These are phyloP conservation scores for Ogataea philodendri DNA, from an alignment of 805 yeast genomes.

Conservation along the genomic window DNA sequence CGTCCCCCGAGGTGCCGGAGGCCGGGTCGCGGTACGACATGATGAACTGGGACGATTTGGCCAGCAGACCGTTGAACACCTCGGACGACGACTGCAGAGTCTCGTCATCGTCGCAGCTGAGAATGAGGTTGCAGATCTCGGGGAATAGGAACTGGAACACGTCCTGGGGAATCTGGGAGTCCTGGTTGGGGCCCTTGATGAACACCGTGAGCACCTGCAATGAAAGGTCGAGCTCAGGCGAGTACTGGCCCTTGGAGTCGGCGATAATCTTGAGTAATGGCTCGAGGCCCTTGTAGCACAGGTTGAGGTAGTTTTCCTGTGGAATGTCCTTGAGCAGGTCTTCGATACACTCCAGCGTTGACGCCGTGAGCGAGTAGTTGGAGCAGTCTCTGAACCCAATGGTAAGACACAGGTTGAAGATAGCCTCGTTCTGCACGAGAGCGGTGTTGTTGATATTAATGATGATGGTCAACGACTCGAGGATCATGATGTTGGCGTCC, in stretches of 20 bases:
- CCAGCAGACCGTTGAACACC: constrained; percentile 60
- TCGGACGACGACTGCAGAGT: constrained; percentile 76
- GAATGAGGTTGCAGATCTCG: constrained; percentile 38
- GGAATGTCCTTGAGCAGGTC: constrained; percentile 52
- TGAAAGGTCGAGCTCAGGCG: constrained; percentile 58
- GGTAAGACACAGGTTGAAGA: constrained; percentile 55
- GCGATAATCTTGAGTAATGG: constrained; percentile 41
- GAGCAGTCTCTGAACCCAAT: constrained; percentile 73
- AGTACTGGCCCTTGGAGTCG: constrained; percentile 44
- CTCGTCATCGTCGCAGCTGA: constrained; percentile 65
- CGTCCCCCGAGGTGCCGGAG: constrained; percentile 45
- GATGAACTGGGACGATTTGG: constrained; percentile 38
- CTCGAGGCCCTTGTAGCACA: constrained; percentile 55
- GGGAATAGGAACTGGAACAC: constrained; percentile 46
- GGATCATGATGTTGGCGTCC: constrained; percentile 71
- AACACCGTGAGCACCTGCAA: constrained; percentile 56
- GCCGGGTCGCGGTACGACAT: constrained; percentile 34
- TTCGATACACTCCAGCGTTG: constrained; percentile 67
- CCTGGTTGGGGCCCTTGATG: constrained; percentile 40
- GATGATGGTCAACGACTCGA: constrained; percentile 65
- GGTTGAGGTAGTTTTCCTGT: constrained; percentile 41
- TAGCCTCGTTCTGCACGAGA: constrained; percentile 33
- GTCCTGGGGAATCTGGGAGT: constrained; percentile 22
- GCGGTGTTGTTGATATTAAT: constrained; percentile 45
- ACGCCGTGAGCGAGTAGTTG: constrained; percentile 65